These are phyloP conservation scores for Geum urbanum DNA, from an alignment of 306 rosid genomes.

Conservation along the genomic window DNA sequence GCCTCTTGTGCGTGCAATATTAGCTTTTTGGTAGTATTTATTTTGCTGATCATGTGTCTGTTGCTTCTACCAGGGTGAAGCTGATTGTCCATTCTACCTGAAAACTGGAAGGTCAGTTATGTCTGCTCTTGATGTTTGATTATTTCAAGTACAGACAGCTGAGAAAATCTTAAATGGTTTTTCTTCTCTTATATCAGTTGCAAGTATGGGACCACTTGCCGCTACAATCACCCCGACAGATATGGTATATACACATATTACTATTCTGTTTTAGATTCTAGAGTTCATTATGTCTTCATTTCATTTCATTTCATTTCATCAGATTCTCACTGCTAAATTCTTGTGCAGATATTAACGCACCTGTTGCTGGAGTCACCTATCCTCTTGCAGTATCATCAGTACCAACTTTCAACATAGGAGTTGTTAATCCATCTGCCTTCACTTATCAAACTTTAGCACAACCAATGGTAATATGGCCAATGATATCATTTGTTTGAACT, in stretches of 20 bases:
- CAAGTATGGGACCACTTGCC: conserved; percentile 85
- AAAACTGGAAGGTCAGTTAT: conserved; percentile 86
- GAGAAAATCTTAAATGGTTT: conserved; percentile 27
- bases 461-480: conserved; percentile 51
- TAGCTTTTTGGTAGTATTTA: conserved; percentile 11
- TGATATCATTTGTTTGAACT: background rate
- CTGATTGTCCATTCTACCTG: conserved; percentile 97
- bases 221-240: conserved; percentile 94
- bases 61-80: conserved; percentile 71
- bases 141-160: conserved; percentile 14
- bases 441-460: conserved; percentile 72
- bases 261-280: conserved; percentile 27
- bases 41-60: conserved; percentile 21
- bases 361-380: conserved; percentile 51
- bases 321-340: conserved; percentile 16
- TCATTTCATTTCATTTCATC: background rate
- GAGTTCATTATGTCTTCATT: conserved; percentile 4
- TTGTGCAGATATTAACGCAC: conserved; percentile 54
- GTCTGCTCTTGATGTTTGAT: conserved; percentile 14
- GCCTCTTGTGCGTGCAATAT: conserved; percentile 1
- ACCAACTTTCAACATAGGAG: conserved; percentile 62
- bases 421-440: conserved; percentile 57
- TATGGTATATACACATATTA: conserved; percentile 54
- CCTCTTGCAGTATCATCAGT: conserved; percentile 54
- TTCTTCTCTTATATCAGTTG: conserved; percentile 54